Evolutionary conservation across 805 yeast species (phyloP).

Genomic region (Candida loeiensis): DNA sequence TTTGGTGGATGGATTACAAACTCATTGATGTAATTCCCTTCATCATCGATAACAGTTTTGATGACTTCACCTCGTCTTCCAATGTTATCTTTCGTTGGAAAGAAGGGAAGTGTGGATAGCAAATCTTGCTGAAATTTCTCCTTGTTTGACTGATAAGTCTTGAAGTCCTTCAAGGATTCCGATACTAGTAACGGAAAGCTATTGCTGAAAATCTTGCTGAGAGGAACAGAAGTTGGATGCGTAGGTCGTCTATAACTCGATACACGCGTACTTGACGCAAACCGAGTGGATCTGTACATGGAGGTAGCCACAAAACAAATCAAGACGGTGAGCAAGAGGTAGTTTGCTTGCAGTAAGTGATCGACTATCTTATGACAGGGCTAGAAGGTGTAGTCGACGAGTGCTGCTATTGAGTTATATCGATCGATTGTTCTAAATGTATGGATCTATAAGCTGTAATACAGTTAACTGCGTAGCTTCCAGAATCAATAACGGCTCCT

Average conservation of each 20-base stretch:
- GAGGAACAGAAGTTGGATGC: slow-evolving; percentile 66
- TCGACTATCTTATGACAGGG: no score
- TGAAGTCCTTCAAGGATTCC: slow-evolving; percentile 54
- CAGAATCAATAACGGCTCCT: no score
- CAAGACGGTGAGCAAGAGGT: no score
- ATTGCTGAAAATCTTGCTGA: slow-evolving; percentile 48
- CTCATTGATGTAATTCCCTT: slow-evolving; percentile 36
- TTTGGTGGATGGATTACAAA: slow-evolving; percentile 37
- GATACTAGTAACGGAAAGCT: slow-evolving; percentile 55
- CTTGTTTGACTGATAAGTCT: slow-evolving; percentile 29
- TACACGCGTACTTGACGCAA: background rate
- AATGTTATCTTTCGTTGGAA: slow-evolving; percentile 28
- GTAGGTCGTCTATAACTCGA: slow-evolving; percentile 47
- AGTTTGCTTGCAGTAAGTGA: no score
- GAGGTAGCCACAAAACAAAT: no score
- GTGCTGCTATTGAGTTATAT: no score
- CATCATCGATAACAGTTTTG: slow-evolving; percentile 27
- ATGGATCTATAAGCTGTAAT: no score
- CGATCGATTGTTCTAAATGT: no score
- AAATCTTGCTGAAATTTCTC: slow-evolving; percentile 47
- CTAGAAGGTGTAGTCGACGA: no score
- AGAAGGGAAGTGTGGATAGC: slow-evolving; percentile 45
- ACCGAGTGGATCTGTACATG: background rate
- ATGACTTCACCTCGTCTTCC: slow-evolving; percentile 33
- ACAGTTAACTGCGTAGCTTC: no score